Percentiles rank a stretch among this genome's conserved stretches.
phyloP scores from a whole-genome alignment of 2,329 filamentous ascomycete species.

The Microsporum audouinii region DNA sequence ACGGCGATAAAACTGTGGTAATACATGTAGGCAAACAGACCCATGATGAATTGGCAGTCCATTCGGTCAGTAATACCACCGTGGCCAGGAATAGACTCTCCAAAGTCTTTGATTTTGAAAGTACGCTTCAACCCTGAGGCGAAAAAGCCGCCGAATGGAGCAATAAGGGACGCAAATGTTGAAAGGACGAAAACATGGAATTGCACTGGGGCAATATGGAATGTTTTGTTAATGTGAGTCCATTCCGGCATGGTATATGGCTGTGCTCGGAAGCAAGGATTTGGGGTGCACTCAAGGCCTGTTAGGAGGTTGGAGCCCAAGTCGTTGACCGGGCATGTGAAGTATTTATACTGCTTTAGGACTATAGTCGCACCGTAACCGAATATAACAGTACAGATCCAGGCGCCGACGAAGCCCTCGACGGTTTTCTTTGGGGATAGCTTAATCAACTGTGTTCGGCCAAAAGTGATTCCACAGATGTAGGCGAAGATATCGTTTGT shows the following conservation, averaged over 20 bases:
- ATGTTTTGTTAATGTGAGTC: slow-evolving; percentile 58
- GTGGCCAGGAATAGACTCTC: slow-evolving; percentile 92
- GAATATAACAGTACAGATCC: slow-evolving; percentile 87
- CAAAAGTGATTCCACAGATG: slow-evolving; percentile 93
- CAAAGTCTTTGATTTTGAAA: slow-evolving; percentile 99
- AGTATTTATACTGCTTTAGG: slow-evolving; percentile 86
- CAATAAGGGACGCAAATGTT: slow-evolving; percentile 90
- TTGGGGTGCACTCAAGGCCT: slow-evolving; percentile 77
- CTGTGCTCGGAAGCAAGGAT: slow-evolving; percentile 77
- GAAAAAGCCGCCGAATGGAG: slow-evolving; percentile 96
- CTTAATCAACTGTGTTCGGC: slow-evolving; percentile 92
- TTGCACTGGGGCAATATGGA: slow-evolving; percentile 78
- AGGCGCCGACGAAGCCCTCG: slow-evolving; percentile 89
- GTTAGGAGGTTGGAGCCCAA: slow-evolving; percentile 88
- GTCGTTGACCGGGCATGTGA: slow-evolving; percentile 95
- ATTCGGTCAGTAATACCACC: slow-evolving; percentile 97
- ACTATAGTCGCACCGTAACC: slow-evolving; percentile 71
- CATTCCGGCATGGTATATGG: slow-evolving; percentile 62
- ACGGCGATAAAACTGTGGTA: slow-evolving; percentile 94
- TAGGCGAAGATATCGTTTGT: slow-evolving; percentile 99
- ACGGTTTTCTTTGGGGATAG: slow-evolving; percentile 98
- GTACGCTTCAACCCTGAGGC: slow-evolving; percentile 94
- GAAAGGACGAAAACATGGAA: slow-evolving; percentile 84
- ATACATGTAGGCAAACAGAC: slow-evolving; percentile 96
- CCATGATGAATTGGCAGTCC: slow-evolving; percentile 99